Conservation (phyloP, 2,329 filamentous ascomycete species). For the Bipolaris victoriae region DNA sequence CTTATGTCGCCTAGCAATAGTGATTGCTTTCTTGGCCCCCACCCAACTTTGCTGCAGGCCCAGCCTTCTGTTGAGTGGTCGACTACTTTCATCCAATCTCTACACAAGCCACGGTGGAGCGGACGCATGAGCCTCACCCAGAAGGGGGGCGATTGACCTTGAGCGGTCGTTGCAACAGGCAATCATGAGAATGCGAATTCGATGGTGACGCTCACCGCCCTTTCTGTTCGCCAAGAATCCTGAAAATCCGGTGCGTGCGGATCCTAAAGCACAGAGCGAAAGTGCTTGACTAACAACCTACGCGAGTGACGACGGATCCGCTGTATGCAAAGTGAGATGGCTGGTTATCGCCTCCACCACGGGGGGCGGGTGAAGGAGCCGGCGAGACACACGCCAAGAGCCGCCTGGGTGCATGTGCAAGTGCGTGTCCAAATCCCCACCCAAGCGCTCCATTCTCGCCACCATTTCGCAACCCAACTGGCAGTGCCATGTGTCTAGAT, state of each 20-base stretch:
- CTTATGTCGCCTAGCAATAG: constrained; percentile 10
- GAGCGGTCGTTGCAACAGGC: constrained; percentile 5
- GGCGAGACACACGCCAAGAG: not conserved
- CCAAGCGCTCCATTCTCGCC: not conserved
- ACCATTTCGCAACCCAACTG: not conserved
- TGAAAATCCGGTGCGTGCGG: not conserved
- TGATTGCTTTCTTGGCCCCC: constrained; percentile 19
- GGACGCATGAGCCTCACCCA: not conserved
- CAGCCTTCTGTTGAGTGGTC: constrained; percentile 23
- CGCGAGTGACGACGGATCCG: not conserved
- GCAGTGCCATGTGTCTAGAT: not conserved
- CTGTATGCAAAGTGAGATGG: not conserved
- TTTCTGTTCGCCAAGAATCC: constrained; percentile 19
- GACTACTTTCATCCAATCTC: constrained; percentile 23
- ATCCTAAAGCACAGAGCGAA: not conserved
- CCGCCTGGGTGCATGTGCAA: not conserved
- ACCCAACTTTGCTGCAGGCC: constrained; percentile 27
- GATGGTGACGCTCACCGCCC: constrained; percentile 28
- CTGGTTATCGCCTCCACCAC: not conserved
- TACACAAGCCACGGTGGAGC: constrained; percentile 24
- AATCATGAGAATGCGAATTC: constrained; percentile 12
- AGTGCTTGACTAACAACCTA: not conserved
- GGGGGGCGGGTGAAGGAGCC: not conserved
- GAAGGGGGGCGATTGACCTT: constrained; percentile 13
- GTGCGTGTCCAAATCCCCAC: not conserved